Percentiles rank a stretch among this genome's conserved stretches.
phyloP scores from a whole-genome alignment of 306 rosid species.

The Arachis stenosperma region DNA sequence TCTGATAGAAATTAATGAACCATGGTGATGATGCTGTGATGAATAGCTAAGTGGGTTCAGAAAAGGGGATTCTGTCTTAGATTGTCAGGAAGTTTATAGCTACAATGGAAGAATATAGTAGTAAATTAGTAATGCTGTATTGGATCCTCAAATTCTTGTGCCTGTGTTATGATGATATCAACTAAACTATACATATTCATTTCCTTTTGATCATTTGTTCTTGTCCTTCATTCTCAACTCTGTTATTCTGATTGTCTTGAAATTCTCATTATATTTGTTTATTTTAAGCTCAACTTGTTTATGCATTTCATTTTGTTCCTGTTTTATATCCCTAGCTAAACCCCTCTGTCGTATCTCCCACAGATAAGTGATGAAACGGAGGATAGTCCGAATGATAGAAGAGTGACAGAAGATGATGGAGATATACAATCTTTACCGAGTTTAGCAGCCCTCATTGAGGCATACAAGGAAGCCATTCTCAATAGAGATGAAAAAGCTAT shows the following conservation, averaged over 20 bases:
- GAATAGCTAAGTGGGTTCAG: neutral
- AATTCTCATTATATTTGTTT: slow-evolving; percentile 19
- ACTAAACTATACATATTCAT: neutral
- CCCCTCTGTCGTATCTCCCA: slow-evolving; percentile 21
- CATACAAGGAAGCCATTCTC: slow-evolving; percentile 74
- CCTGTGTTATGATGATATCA: slow-evolving; percentile 10
- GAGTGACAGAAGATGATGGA: slow-evolving; percentile 40
- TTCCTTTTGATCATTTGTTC: neutral
- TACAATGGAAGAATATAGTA: neutral
- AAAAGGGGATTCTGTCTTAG: neutral
- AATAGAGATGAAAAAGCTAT: slow-evolving; percentile 51
- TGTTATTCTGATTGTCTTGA: neutral
- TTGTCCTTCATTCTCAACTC: neutral
- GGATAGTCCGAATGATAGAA: slow-evolving; percentile 36
- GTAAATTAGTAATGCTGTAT: neutral
- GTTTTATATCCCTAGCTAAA: slow-evolving; percentile 24
- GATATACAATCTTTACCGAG: slow-evolving; percentile 36
- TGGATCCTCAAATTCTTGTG: slow-evolving; percentile 3
- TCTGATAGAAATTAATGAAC: neutral
- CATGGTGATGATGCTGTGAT: slow-evolving; percentile 14
- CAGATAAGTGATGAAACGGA: slow-evolving; percentile 57
- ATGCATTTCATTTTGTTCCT: slow-evolving; percentile 3
- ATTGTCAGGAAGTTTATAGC: slow-evolving; percentile 3
- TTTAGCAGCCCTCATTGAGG: slow-evolving; percentile 56
- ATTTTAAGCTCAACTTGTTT: slow-evolving; percentile 16